Base-by-base conservation (phyloP, 192 early-diverging fungal species). In the Jimgerdemannia lactiflua region DNA sequence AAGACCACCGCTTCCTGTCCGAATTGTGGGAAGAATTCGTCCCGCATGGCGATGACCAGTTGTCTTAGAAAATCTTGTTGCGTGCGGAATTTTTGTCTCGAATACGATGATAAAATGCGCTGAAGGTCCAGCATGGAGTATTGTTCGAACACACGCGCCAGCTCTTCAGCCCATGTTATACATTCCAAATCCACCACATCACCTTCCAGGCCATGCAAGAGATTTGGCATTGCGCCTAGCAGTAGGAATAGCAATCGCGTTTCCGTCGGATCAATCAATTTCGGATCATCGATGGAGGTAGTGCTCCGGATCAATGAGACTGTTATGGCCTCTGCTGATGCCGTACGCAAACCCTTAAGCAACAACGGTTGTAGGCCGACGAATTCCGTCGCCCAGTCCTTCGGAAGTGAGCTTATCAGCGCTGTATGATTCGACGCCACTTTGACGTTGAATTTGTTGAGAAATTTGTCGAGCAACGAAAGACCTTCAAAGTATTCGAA, bases 41-140 rank as follows among this genome's bases (percentile, higher is more conserved):
- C 89, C 10, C 85, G 74, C 8, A 95, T 75, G 7, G 88, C 67
- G 1, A 74, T 79, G 11, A 90, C 82, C n/a, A 92, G 78, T 65
- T 95, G 91, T 59, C 85, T 74, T n/a, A 94, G 78, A 75, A 93
- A 96, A 74, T 95, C 93, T n/a, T 92, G 88, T 71, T 89, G 84
- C 69, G 81, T 80, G 63, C 93, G 81, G 74, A 92, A 90, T 17
- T 87, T 81, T 73, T 90, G 85, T 74, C 90, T 92, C 4, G 88
- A 77, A 72, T 90, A 94, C 0, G 91, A 83, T 3, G 54, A 77
- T 42, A 95, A 71, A 40, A 95, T 71, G 19, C 86, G 79, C 3
- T 80, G 76, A 18, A 95, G 76, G 20, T 84, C 85, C 7, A 71
- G 64, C 39, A 86, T 78, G 2, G 85, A 80, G 64, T 87, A 76